Evolutionary conservation across 805 yeast species (phyloP), one percentile per base, ranked within the genome.

Genomic region (Yarrowia hollandica): DNA sequence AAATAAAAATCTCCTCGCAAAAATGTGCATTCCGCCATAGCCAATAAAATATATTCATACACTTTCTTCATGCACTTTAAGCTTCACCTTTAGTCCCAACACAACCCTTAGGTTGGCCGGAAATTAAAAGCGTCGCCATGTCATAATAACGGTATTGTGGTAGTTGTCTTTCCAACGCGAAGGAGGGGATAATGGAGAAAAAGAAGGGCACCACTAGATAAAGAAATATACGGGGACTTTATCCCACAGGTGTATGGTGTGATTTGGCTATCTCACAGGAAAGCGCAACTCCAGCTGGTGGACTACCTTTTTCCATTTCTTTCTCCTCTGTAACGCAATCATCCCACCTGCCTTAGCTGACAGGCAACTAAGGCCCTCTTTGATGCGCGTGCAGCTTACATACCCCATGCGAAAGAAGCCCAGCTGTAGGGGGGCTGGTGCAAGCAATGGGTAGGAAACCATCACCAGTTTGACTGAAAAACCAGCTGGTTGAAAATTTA

Each of bases 351-450:
- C 46, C 46, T 41, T 23, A 41, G 46, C 22, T 38, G 31, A 15
- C 25, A 12, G 23, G 21, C 39, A 35, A 37, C 26, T 37, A 37
- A 37, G 41, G 21, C 28, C 19, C n/a, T 25, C 28, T 41, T 41
- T 25, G 28, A 41, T 30, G 44, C 44, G 44, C 46, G 46, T 41
- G 46, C 46, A 41, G 46, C 46, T 38, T 16, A 41, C 46, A 41
- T 41, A 41, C 46, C 46, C 46, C 46, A 41, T 41, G 46, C 46
- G 46, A 41, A 21, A 6, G 46, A 41, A 41, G 46, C 31, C n/a
- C 44, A 19, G 19, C 12, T 38, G 44, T 22, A 38, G 44, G 28
- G 44, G 44, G 38, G 15, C 9, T 19, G 41, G 41, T 5, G 41
- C 30, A 26, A 26, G 30, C 30, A 26, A 26, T n/a, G n/a, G n/a